These are phyloP conservation scores for Gastrodia elata DNA, from an alignment of 106 monocot genomes.

Conservation along the genomic window DNA sequence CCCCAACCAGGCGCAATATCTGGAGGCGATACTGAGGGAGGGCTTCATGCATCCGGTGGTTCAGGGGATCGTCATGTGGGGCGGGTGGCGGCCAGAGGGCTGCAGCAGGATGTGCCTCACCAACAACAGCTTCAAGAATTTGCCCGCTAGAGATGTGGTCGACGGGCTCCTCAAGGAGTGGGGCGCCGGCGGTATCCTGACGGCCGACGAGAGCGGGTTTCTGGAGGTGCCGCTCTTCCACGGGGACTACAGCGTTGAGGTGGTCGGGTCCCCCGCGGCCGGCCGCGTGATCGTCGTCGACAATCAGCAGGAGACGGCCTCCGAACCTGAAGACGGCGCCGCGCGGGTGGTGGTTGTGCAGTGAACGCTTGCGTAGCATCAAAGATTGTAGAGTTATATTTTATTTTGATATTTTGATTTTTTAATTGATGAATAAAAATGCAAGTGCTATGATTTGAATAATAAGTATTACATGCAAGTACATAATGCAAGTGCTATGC, in stretches of 20 bases:
- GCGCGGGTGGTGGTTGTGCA: too few relatives aligned
- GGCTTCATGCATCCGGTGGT: conserved; percentile 57
- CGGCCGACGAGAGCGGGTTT: conserved; percentile 31
- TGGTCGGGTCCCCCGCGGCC: conserved; percentile 14
- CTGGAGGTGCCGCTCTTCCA: conserved; percentile 37
- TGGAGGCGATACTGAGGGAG: conserved; percentile 72
- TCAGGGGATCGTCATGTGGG: conserved; percentile 74
- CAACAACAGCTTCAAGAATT: conserved; percentile 64
- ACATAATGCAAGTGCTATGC: too few relatives aligned
- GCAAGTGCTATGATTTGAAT: too few relatives aligned
- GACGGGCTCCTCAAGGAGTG: conserved; percentile 54
- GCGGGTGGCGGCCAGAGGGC: conserved; percentile 41
- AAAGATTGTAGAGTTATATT: too few relatives aligned
- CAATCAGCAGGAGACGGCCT: too few relatives aligned
- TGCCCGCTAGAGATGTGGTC: conserved; percentile 58
- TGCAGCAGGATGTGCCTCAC: conserved; percentile 76
- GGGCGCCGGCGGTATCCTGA: conserved; percentile 11
- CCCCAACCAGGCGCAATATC: conserved; percentile 33
- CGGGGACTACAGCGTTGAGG: conserved; percentile 40
- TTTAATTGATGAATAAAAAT: too few relatives aligned
- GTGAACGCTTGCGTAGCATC: too few relatives aligned
- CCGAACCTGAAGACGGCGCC: too few relatives aligned
- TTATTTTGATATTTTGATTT: too few relatives aligned
- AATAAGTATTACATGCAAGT: too few relatives aligned
- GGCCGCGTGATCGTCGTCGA: too few relatives aligned